Percentiles rank a stretch among this genome's conserved stretches.
These are phyloP conservation scores for Lasiodiplodia gonubiensis DNA, from an alignment of 2,329 filamentous ascomycete species.

Conservation along the genomic window DNA sequence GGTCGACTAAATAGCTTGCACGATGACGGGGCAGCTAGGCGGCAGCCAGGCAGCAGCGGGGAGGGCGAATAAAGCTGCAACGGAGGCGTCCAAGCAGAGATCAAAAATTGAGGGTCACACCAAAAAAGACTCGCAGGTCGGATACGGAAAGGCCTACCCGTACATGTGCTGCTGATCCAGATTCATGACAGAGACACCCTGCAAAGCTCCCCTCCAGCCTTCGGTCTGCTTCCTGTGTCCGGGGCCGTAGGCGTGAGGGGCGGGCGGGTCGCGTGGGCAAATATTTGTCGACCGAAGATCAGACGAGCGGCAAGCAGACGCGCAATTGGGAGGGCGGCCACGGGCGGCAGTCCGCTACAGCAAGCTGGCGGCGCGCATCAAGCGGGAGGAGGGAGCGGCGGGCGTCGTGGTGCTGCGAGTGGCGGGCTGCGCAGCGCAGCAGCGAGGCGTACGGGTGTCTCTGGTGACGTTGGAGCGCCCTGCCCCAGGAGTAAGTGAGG, in stretches of 20 bases:
- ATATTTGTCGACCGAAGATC: conserved; percentile 23
- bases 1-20: background rate
- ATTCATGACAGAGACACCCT: conserved; percentile 30
- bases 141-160: conserved; percentile 24
- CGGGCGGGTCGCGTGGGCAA: conserved; percentile 1
- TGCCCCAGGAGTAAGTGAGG: conserved; percentile 28
- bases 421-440: conserved; percentile 9
- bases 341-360: conserved; percentile 16
- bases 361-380: conserved; percentile 14
- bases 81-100: background rate
- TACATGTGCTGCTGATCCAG: conserved; percentile 28
- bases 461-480: conserved; percentile 27
- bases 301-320: conserved; percentile 5
- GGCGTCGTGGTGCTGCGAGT: conserved; percentile 8
- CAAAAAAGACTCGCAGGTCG: conserved; percentile 4
- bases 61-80: background rate
- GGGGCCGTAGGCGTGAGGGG: background rate
- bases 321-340: conserved; percentile 15
- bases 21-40: background rate
- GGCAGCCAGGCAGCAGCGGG: conserved; percentile 12
- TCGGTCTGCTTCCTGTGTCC: conserved; percentile 6
- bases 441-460: conserved; percentile 4
- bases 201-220: conserved; percentile 14
- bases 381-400: background rate
- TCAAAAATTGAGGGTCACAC: conserved; percentile 12